Evolutionary conservation across 345 rosid genomes (phyloP), one percentile per base, ranked within the genome.

Genomic region (Excoecaria cochinchinensis): DNA sequence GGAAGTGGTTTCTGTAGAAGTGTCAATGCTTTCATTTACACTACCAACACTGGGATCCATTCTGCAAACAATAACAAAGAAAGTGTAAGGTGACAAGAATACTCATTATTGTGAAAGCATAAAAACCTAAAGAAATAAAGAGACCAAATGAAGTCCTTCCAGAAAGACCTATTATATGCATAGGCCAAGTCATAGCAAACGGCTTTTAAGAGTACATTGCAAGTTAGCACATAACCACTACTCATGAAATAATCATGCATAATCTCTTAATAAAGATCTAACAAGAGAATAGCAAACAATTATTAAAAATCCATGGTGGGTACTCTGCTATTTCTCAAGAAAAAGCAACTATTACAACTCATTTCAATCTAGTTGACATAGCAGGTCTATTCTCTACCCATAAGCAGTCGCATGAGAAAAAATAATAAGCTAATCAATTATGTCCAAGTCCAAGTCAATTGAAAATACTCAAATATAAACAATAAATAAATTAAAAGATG

Each of bases 51-150:
- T n/a, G n/a, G n/a, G n/a, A n/a, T n/a, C n/a, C n/a, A n/a, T n/a
- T n/a, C n/a, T n/a, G n/a, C n/a, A n/a, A n/a, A n/a, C n/a, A n/a
- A n/a, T n/a, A n/a, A n/a, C n/a, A n/a, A n/a, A n/a, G n/a, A n/a
- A n/a, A n/a, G n/a, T n/a, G n/a, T n/a, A n/a, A n/a, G n/a, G n/a
- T n/a, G n/a, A n/a, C n/a, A n/a, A n/a, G n/a, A n/a, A n/a, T n/a
- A n/a, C n/a, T n/a, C n/a, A n/a, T n/a, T n/a, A n/a, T n/a, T n/a
- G n/a, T n/a, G n/a, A n/a, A n/a, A n/a, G 16, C 66, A 51, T 57
- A 9, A 67, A 6, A 60, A 58, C 61, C 57, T 38, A 46, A 70
- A 47, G 31, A 47, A 64, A 67, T 39, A 79, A 51, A 59, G 11
- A 25, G 63, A 24, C 48, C 48, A 44, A 44, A 8, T 44, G 48